These are phyloP conservation scores for Chamaecrista fasciculata DNA, from an alignment of 306 rosid species.

Conservation along the genomic window DNA sequence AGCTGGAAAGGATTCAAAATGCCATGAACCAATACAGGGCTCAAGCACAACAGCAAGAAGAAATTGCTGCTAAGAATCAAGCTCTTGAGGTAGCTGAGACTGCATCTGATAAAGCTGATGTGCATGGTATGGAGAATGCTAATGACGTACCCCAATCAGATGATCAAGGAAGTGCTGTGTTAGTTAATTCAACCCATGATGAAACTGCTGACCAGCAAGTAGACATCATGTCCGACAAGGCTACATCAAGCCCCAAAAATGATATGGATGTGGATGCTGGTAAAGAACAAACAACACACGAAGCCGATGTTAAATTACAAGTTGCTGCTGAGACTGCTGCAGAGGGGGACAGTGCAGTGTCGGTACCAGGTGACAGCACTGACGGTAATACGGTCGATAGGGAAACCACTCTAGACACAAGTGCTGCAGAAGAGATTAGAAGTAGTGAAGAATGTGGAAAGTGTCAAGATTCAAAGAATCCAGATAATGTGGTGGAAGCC, in stretches of 20 bases:
- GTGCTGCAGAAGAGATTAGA: slow-evolving; percentile 26
- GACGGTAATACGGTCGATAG: not conserved
- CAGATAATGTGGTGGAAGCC: slow-evolving; percentile 30
- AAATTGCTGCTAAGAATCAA: slow-evolving; percentile 41
- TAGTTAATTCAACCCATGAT: slow-evolving; percentile 27
- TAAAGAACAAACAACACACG: slow-evolving; percentile 18
- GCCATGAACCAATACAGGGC: slow-evolving; percentile 45
- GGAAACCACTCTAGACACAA: slow-evolving; percentile 18
- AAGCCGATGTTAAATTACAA: slow-evolving; percentile 26
- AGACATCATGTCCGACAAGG: slow-evolving; percentile 25
- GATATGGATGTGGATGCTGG: slow-evolving; percentile 36
- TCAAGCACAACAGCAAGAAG: slow-evolving; percentile 52
- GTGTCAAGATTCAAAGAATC: slow-evolving; percentile 28
- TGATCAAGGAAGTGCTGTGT: slow-evolving; percentile 35
- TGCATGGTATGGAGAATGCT: slow-evolving; percentile 29
- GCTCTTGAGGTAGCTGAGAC: slow-evolving; percentile 42
- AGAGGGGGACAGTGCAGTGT: slow-evolving; percentile 28
- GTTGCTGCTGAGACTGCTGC: slow-evolving; percentile 17
- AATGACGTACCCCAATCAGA: slow-evolving; percentile 27
- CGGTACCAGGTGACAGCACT: slow-evolving; percentile 8
- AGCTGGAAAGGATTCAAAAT: slow-evolving; percentile 51
- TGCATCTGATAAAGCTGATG: slow-evolving; percentile 32
- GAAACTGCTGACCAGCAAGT: slow-evolving; percentile 38
- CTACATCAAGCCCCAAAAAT: slow-evolving; percentile 10
- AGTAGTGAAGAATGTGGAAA: slow-evolving; percentile 22